Percentiles rank a stretch among this genome's conserved stretches.
Conservation (phyloP, 345 rosid genomes). For the Kernera saxatilis region DNA sequence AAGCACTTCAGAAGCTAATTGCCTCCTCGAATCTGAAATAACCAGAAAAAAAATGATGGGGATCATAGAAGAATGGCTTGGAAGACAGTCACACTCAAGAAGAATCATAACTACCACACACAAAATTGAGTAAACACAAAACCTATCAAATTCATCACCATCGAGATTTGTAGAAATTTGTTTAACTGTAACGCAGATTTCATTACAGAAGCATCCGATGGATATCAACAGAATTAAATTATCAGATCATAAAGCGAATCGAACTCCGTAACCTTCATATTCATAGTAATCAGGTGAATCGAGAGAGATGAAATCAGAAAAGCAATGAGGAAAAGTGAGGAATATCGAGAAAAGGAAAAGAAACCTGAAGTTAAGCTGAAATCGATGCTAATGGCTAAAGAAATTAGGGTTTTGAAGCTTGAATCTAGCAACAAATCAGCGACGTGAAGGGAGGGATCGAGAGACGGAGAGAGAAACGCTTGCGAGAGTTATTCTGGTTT, state of each 20-base stretch:
- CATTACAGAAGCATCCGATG: neutral
- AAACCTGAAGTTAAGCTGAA: conserved; percentile 17
- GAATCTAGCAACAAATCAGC: conserved; percentile 1
- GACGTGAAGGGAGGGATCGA: conserved; percentile 3
- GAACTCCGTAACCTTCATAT: neutral
- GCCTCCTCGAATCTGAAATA: neutral
- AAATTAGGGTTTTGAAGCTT: conserved; percentile 24
- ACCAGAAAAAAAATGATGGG: neutral
- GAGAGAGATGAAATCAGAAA: neutral
- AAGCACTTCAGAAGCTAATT: conserved; percentile 12
- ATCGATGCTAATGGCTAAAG: neutral
- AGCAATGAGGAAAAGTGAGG: neutral
- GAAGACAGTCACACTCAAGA: neutral
- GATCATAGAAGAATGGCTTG: neutral
- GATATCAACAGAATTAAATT: neutral
- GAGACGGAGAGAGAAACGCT: neutral
- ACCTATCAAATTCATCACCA: neutral
- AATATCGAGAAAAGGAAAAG: neutral
- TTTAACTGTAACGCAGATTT: too few species aligned
- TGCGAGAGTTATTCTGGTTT: neutral
- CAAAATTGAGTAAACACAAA: neutral
- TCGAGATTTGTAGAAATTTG: conserved; percentile 13
- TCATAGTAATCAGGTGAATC: neutral
- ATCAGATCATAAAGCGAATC: neutral
- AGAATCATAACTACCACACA: neutral